A percentile compares a stretch with the other conserved stretches of the same genome.
phyloP scores from a whole-genome alignment of 345 rosid species.

The Pistacia integerrima region DNA sequence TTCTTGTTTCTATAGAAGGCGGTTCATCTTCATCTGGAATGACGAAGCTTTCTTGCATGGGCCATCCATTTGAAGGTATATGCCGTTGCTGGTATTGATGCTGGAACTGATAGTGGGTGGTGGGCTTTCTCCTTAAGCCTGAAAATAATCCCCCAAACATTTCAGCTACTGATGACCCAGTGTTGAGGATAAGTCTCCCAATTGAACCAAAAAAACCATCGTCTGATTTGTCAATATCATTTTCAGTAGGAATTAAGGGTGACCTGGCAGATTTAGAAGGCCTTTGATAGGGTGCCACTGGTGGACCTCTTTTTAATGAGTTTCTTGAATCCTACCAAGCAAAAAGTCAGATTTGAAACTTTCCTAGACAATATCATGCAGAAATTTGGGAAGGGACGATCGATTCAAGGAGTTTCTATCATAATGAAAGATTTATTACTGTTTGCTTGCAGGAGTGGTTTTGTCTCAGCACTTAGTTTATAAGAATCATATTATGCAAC shows the following conservation, averaged over 20 bases:
- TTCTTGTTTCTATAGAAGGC: conserved; percentile 59
- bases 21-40: conserved; percentile 82
- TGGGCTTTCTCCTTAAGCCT: conserved; percentile 47
- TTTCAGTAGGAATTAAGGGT: conserved; percentile 68
- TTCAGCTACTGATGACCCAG: conserved; percentile 69
- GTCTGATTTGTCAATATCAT: conserved; percentile 60
- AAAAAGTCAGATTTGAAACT: background rate
- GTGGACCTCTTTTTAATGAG: conserved; percentile 39
- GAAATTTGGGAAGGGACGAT: background rate
- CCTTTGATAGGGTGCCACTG: conserved; percentile 64
- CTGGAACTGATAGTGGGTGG: conserved; percentile 10
- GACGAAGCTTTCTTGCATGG: conserved; percentile 77
- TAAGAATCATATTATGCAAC: too few relatives aligned
- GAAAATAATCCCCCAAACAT: conserved; percentile 50
- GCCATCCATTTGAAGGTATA: conserved; percentile 52
- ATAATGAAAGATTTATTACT: background rate
- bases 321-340: conserved; percentile 46
- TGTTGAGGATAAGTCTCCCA: conserved; percentile 66
- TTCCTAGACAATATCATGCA: conserved; percentile 1
- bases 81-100: conserved; percentile 42
- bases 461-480: background rate
- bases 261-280: conserved; percentile 65
- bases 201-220: conserved; percentile 76
- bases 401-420: background rate
- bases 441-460: background rate